Conservation (phyloP, 176 grass and related monocot species). For the Leersia perrieri region DNA sequence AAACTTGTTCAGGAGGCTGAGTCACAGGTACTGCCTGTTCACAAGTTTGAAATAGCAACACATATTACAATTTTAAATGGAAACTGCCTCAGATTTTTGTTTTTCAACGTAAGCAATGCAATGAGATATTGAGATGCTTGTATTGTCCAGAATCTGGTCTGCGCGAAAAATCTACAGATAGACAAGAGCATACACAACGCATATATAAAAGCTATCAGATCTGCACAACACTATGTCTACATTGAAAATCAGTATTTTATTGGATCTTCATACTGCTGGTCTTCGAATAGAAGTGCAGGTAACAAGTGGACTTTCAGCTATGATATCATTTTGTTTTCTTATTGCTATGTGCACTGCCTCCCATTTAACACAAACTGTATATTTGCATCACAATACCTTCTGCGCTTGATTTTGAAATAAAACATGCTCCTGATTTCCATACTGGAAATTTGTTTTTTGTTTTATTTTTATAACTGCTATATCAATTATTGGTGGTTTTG, state of each 20-base stretch:
- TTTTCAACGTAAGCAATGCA: neutral
- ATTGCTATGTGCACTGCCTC: neutral
- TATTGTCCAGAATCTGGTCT: constrained; percentile 73
- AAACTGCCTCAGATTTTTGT: neutral
- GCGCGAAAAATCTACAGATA: constrained; percentile 88
- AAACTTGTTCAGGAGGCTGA: constrained; percentile 70
- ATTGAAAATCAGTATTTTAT: constrained; percentile 99
- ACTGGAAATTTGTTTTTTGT: neutral
- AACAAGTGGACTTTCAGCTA: constrained; percentile 12
- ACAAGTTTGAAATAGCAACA: neutral
- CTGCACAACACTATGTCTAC: constrained; percentile 85
- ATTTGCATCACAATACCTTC: neutral
- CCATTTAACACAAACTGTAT: neutral
- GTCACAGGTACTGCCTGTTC: constrained; percentile 54
- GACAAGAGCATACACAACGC: constrained; percentile 95
- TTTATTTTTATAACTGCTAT: neutral
- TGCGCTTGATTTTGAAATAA: neutral
- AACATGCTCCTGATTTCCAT: neutral
- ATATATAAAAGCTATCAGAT: constrained; percentile 89
- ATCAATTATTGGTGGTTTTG: neutral
- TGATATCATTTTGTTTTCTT: neutral
- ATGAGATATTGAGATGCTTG: neutral
- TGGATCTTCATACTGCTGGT: constrained; percentile 88
- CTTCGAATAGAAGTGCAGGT: constrained; percentile 85
- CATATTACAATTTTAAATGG: neutral